A percentile compares a stretch with the other conserved stretches of the same genome.
Conservation (phyloP, 2,329 filamentous ascomycete species). For the Zasmidium cellare region DNA sequence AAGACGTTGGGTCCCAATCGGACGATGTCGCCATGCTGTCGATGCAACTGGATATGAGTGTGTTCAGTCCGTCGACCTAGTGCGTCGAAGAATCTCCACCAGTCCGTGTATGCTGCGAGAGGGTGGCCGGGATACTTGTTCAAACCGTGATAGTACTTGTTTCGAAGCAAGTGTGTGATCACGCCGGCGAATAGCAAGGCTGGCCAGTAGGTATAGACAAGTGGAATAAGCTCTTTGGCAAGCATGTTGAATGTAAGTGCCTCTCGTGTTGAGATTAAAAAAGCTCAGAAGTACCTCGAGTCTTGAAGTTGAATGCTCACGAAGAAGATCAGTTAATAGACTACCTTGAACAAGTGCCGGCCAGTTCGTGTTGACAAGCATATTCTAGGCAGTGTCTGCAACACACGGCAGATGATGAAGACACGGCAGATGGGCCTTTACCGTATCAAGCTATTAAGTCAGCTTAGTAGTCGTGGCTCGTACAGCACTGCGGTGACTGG, state of each 20-base stretch:
- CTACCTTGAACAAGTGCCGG: background rate
- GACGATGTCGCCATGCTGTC: conserved; percentile 71
- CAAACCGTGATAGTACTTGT: conserved; percentile 57
- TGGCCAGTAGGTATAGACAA: conserved; percentile 43
- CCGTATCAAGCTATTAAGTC: background rate
- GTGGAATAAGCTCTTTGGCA: conserved; percentile 26
- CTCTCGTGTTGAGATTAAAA: background rate
- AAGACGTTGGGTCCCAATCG: conserved; percentile 72
- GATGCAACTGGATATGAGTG: conserved; percentile 68
- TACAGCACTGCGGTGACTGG: too few relatives aligned
- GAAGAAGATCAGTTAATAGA: background rate
- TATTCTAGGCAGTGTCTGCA: background rate
- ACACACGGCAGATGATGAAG: background rate
- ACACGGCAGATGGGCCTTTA: background rate
- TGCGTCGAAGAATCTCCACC: conserved; percentile 74
- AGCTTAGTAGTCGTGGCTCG: too few relatives aligned
- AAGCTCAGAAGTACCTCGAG: background rate
- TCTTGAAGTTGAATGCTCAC: too few relatives aligned
- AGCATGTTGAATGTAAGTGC: conserved; percentile 32
- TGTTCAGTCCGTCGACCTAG: conserved; percentile 63
- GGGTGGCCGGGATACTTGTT: conserved; percentile 72
- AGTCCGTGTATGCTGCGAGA: conserved; percentile 67
- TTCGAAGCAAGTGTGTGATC: conserved; percentile 40
- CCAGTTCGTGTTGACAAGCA: background rate
- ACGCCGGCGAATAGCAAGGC: conserved; percentile 34